These are phyloP conservation scores for Ophiocordyceps camponoti-leonardi DNA, from an alignment of 2,329 filamentous ascomycete genomes.

Conservation along the genomic window DNA sequence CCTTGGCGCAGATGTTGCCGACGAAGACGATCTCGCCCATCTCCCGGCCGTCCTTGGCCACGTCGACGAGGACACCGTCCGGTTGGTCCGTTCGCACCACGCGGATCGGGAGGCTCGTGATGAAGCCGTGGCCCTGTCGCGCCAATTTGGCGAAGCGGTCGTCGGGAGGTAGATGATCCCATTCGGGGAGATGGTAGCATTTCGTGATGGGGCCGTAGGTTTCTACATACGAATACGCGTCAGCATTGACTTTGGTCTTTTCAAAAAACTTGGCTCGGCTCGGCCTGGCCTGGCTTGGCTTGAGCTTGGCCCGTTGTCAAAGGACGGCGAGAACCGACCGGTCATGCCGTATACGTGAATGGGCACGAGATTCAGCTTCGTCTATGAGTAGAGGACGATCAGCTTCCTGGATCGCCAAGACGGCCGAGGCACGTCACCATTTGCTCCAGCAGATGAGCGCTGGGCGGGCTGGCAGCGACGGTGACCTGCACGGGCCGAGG, in stretches of 20 bases:
- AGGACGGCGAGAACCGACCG: conserved; percentile 8
- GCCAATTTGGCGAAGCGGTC: conserved; percentile 87
- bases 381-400: conserved; percentile 10
- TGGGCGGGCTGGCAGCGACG: conserved; percentile 82
- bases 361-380: conserved; percentile 61
- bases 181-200: conserved; percentile 71
- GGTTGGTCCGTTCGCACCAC: conserved; percentile 67
- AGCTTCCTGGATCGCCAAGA: background rate
- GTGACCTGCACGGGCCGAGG: conserved; percentile 64
- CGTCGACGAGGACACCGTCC: conserved; percentile 33
- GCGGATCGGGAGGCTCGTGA: conserved; percentile 64
- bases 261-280: too few species aligned
- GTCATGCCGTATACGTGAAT: conserved; percentile 85
- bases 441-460: conserved; percentile 76
- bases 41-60: conserved; percentile 28
- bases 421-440: conserved; percentile 43
- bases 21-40: conserved; percentile 55
- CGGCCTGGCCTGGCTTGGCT: too few species aligned
- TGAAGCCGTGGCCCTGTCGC: conserved; percentile 79
- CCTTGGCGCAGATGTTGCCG: conserved; percentile 83
- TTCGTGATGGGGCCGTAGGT: conserved; percentile 95
- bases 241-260: background rate
- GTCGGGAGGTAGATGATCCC: conserved; percentile 55
- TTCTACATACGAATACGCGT: conserved; percentile 22
- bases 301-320: conserved; percentile 3